Base-by-base conservation (phyloP, 352 stramenopile genomes). In the Phytophthora pluvialis region DNA sequence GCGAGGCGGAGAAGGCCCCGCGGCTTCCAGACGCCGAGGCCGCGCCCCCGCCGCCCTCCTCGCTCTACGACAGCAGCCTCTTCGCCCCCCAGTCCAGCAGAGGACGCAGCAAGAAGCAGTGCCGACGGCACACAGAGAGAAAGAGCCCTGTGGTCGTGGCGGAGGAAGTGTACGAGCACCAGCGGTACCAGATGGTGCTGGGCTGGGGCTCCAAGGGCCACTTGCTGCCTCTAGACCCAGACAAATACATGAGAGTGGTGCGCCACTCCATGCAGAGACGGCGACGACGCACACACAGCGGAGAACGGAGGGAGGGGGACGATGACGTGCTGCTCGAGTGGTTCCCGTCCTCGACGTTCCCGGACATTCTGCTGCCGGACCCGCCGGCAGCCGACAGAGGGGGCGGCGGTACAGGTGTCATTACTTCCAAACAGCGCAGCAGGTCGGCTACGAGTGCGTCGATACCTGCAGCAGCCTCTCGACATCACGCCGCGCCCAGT, bases 121-220 rank as follows among this genome's bases (percentile, higher is more conserved):
- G 55, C 15, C 15, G 57, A n/a, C 21, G 9, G 15, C 28, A 28
- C 11, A 26, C 48, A 36, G 57, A 62, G 26, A 50, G 32, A 2
- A 68, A 72, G 29, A 61, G 33, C 18, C 61, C 49, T 1, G 33
- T 74, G 4, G 35, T 84, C 2, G 64, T 72, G 28, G 56, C 74
- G 0, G 81, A 91, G 49, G 73, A 88, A 69, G 77, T 93, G 33
- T 90, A 74, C 53, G 84, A 93, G 59, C 70, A 90, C 52, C 81
- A 93, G 58, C 77, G 84, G 12, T 89, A 90, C 49, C 84, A 93
- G 46, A 68, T 79, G 39, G 67, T 93, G 33, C 68, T 93, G 13
- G 80, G 84, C 18, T 93, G 84, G 84, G 84, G 84, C n/a, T 78
- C 81, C 16, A 91, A 87, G 54, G 84, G 84, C 38, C 81, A 90